Percentiles rank a stretch among this genome's conserved stretches.
Evolutionary conservation across 2,329 filamentous ascomycete genomes (phyloP).

Genomic region (Fusarium chlamydosporum): DNA sequence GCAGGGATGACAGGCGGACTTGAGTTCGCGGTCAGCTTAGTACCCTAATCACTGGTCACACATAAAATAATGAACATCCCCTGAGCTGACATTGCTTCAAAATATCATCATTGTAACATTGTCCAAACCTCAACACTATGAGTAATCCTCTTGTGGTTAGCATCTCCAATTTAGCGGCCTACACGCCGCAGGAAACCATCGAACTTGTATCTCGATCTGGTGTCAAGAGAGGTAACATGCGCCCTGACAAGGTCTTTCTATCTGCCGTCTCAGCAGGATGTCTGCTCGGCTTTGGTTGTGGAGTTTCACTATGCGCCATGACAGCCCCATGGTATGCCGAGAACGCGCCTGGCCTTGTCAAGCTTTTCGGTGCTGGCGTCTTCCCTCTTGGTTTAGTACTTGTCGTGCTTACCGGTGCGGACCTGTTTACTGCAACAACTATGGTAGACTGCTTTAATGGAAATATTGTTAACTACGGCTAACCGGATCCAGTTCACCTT

Average conservation of each 20-base stretch:
- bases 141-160: slow-evolving; percentile 37
- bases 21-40: slow-evolving; percentile 6
- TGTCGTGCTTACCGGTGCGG: slow-evolving; percentile 42
- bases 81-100: not conserved
- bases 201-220: slow-evolving; percentile 44
- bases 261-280: slow-evolving; percentile 43
- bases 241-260: slow-evolving; percentile 43
- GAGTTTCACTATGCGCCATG: slow-evolving; percentile 41
- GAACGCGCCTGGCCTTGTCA: slow-evolving; percentile 44
- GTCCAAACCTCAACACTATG: slow-evolving; percentile 17
- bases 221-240: slow-evolving; percentile 39
- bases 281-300: slow-evolving; percentile 46
- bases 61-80: not conserved
- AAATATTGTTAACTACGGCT: not conserved
- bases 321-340: slow-evolving; percentile 47
- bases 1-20: not conserved
- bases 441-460: slow-evolving; percentile 21
- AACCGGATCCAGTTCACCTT: slow-evolving; percentile 39
- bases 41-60: not conserved
- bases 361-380: slow-evolving; percentile 43
- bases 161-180: slow-evolving; percentile 40
- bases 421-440: slow-evolving; percentile 44
- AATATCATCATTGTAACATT: not conserved
- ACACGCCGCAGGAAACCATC: slow-evolving; percentile 43
- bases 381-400: slow-evolving; percentile 45